Conservation (phyloP, 2,329 filamentous ascomycete species). For the Didymella exigua region DNA sequence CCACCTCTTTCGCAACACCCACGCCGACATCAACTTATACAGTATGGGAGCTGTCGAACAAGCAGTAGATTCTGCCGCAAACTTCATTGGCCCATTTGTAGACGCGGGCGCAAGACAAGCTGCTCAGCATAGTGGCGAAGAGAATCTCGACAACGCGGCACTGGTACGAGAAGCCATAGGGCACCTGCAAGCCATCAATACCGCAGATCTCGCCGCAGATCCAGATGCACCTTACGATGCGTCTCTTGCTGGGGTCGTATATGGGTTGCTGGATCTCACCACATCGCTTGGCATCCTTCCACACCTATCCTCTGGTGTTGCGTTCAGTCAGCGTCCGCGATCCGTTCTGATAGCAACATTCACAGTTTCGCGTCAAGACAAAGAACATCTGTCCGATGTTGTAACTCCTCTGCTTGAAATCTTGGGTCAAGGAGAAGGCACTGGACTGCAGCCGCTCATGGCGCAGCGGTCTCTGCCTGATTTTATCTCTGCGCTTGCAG, state of each 20-base stretch:
- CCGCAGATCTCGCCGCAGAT: constrained; percentile 37
- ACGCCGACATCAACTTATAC: not conserved
- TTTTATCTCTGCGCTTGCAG: constrained; percentile 42
- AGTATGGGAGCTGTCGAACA: constrained; percentile 40
- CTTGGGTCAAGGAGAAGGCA: constrained; percentile 29
- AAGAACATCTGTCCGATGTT: constrained; percentile 21
- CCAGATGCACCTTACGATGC: constrained; percentile 47
- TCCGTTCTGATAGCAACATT: constrained; percentile 37
- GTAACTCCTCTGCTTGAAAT: constrained; percentile 32
- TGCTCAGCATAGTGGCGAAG: constrained; percentile 13
- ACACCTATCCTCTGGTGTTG: constrained; percentile 41
- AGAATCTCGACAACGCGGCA: constrained; percentile 10
- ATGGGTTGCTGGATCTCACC: constrained; percentile 47
- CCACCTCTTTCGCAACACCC: not conserved
- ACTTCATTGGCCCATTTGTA: constrained; percentile 41
- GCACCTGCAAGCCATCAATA: constrained; percentile 43
- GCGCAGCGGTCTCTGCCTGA: constrained; percentile 44
- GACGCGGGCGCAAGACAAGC: constrained; percentile 19
- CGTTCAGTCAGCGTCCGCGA: constrained; percentile 41
- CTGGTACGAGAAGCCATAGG: constrained; percentile 38
- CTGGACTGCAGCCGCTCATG: constrained; percentile 45
- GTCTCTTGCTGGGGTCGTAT: constrained; percentile 46
- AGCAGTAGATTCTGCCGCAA: constrained; percentile 41
- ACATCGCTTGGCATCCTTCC: constrained; percentile 44
- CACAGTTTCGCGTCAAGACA: constrained; percentile 15